phyloP scores from a whole-genome alignment of 805 yeast species.

The Barnettozyma californica region DNA sequence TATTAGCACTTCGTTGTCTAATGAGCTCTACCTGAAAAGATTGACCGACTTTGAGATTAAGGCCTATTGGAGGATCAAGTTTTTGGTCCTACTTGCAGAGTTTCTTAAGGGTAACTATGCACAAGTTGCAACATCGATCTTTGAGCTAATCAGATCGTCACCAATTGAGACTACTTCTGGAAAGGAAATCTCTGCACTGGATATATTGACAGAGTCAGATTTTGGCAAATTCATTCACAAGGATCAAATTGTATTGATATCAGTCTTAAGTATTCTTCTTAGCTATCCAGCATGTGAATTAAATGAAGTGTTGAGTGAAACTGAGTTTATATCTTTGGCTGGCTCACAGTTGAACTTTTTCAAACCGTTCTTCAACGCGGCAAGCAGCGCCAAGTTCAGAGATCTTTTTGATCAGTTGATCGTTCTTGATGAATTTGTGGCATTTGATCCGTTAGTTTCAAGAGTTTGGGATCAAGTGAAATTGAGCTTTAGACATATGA shows the following conservation, averaged over 20 bases:
- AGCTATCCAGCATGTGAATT: conserved; percentile 15
- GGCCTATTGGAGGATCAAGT: conserved; percentile 25
- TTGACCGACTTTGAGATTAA: conserved; percentile 19
- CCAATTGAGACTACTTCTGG: conserved; percentile 18
- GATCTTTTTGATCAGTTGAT: conserved; percentile 16
- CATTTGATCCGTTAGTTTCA: conserved; percentile 18
- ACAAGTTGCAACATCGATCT: conserved; percentile 14
- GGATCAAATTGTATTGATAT: conserved; percentile 18
- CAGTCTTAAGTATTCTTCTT: conserved; percentile 19
- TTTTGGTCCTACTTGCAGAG: conserved; percentile 20
- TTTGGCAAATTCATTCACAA: conserved; percentile 18
- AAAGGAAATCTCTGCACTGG: conserved; percentile 13
- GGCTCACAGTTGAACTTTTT: conserved; percentile 20
- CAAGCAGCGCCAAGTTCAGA: conserved; percentile 25
- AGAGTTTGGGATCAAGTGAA: conserved; percentile 22
- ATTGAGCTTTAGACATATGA: conserved; percentile 26
- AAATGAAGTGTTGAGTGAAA: conserved; percentile 15
- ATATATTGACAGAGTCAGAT: conserved; percentile 15
- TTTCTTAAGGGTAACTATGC: conserved; percentile 21
- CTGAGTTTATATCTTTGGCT: conserved; percentile 14
- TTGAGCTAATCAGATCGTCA: conserved; percentile 13
- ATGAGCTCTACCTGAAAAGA: conserved; percentile 22
- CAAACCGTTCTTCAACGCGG: conserved; percentile 21
- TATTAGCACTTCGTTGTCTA: conserved; percentile 18
- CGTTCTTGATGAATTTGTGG: conserved; percentile 11